A percentile compares a stretch with the other conserved stretches of the same genome.
Conservation (phyloP, 495 filamentous ascomycete species). For the Aspergillus homomorphus region DNA sequence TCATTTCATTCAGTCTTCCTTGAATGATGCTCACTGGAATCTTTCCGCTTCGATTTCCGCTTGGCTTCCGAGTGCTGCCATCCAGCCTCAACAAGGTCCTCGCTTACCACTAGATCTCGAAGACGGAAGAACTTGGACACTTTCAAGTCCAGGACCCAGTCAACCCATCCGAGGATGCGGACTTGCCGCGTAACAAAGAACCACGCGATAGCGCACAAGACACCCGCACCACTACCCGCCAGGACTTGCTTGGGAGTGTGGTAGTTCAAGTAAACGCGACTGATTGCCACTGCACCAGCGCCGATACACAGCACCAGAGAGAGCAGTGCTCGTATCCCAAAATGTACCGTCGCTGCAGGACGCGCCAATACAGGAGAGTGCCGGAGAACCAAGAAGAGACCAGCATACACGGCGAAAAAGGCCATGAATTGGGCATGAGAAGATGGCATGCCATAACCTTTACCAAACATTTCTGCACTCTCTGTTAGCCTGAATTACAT, state of each 20-base stretch:
- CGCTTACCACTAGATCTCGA: conserved; percentile 81
- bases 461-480: conserved; percentile 68
- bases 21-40: conserved; percentile 18
- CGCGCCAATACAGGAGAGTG: conserved; percentile 58
- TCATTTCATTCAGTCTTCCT: conserved; percentile 31
- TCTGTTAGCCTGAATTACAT: conserved; percentile 2
- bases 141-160: conserved; percentile 69
- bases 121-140: conserved; percentile 63
- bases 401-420: conserved; percentile 81
- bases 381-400: conserved; percentile 76
- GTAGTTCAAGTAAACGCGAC: conserved; percentile 87
- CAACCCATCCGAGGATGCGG: conserved; percentile 60
- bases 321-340: conserved; percentile 55
- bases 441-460: conserved; percentile 98
- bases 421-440: conserved; percentile 93
- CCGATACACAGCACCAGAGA: conserved; percentile 53
- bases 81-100: conserved; percentile 86
- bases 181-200: conserved; percentile 65
- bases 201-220: conserved; percentile 71
- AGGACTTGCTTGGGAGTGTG: conserved; percentile 87
- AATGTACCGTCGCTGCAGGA: conserved; percentile 46
- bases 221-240: conserved; percentile 70
- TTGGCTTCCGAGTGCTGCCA: conserved; percentile 86
- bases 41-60: conserved; percentile 35
- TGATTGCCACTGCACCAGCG: conserved; percentile 71